Evolutionary conservation across 2,329 filamentous ascomycete genomes (phyloP).

Genomic region (Blastomyces gilchristii): DNA sequence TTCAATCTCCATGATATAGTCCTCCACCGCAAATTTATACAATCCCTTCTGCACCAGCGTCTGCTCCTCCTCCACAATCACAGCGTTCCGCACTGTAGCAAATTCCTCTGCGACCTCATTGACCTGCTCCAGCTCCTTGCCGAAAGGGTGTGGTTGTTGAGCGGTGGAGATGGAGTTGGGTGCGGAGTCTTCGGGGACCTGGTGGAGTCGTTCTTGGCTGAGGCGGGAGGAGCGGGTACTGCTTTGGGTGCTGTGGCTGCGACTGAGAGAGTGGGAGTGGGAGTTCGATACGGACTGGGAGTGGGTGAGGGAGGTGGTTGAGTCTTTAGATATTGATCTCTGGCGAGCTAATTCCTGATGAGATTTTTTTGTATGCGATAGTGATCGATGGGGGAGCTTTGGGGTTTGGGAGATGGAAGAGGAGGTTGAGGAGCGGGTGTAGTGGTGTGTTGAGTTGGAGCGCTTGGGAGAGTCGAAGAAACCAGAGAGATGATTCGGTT

Average conservation of each 20-base stretch:
- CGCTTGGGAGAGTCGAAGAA: constrained; percentile 59
- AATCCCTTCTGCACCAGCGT: constrained; percentile 61
- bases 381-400: constrained; percentile 63
- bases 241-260: constrained; percentile 26
- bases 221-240: constrained; percentile 24
- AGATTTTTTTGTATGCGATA: constrained; percentile 81
- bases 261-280: constrained; percentile 14
- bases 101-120: constrained; percentile 90
- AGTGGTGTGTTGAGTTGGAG: constrained; percentile 54
- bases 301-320: constrained; percentile 21
- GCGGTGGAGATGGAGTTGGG: constrained; percentile 23
- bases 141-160: constrained; percentile 57
- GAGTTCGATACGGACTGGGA: background rate
- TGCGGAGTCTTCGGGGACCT: constrained; percentile 28
- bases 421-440: constrained; percentile 27
- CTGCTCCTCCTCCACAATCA: constrained; percentile 62
- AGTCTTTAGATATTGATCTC: constrained; percentile 49
- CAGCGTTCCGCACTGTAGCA: constrained; percentile 46
- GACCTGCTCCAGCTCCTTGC: constrained; percentile 80
- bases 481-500: constrained; percentile 46
- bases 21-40: constrained; percentile 62
- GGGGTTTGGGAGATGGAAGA: constrained; percentile 45
- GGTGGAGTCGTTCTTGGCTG: constrained; percentile 19
- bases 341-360: constrained; percentile 64
- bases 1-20: constrained; percentile 75